Percentiles rank a stretch among this genome's conserved stretches.
These are phyloP conservation scores for Fusarium anthophilum DNA, from an alignment of 2,329 filamentous ascomycete species.

Conservation along the genomic window DNA sequence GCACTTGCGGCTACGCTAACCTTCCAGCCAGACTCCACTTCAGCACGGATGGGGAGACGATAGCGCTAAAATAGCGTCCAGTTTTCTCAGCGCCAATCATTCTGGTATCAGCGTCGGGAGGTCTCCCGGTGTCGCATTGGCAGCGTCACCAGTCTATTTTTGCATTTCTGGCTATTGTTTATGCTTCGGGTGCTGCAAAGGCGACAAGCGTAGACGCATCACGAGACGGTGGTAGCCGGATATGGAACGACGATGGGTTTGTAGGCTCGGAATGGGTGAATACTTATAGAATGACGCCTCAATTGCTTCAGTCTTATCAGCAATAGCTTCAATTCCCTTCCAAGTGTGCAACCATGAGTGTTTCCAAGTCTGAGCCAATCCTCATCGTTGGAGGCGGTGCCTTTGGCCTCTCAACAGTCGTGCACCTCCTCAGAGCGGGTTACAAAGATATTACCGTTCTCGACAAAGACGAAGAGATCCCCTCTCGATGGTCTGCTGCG, in stretches of 20 bases:
- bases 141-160: not conserved
- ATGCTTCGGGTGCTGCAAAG: not conserved
- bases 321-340: not conserved
- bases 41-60: not conserved
- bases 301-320: not conserved
- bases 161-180: not conserved
- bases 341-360: conserved; percentile 11
- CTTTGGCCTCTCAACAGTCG: conserved; percentile 61
- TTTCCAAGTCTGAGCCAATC: conserved; percentile 41
- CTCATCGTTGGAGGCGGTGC: conserved; percentile 57
- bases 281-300: not conserved
- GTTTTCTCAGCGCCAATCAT: not conserved
- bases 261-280: accelerated
- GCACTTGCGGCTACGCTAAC: conserved; percentile 16
- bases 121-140: not conserved
- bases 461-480: conserved; percentile 51
- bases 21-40: not conserved
- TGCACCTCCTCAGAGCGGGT: conserved; percentile 55
- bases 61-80: not conserved
- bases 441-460: conserved; percentile 59
- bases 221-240: not conserved
- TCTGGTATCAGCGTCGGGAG: not conserved
- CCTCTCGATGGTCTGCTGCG: conserved; percentile 61
- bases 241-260: not conserved
- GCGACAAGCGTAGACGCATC: not conserved